Evolutionary conservation across 2,329 filamentous ascomycete genomes (phyloP).

Genomic region (Verticillium isaacii): DNA sequence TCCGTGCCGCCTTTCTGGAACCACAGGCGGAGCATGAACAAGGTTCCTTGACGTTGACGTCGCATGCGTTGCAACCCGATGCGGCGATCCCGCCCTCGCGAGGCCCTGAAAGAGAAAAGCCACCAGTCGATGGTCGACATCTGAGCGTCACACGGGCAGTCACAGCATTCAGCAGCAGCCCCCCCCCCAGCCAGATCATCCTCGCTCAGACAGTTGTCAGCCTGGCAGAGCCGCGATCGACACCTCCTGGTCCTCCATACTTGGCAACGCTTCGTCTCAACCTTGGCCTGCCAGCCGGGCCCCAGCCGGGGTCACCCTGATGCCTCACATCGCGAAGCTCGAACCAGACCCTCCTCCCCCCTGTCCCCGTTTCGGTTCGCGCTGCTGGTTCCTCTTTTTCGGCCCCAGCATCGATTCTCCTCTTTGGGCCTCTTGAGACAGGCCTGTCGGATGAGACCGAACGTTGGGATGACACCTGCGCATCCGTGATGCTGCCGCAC

Average conservation of each 20-base stretch:
- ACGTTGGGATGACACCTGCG: not conserved
- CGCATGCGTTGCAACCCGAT: not conserved
- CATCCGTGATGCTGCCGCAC: not conserved
- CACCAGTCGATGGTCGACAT: too few relatives aligned
- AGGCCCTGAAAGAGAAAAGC: too few relatives aligned
- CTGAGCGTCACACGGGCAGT: too few relatives aligned
- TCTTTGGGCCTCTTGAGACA: not conserved
- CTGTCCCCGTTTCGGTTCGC: not conserved
- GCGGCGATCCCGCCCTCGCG: not conserved
- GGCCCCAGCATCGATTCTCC: not conserved
- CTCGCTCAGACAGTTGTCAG: not conserved
- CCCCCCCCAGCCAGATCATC: too few relatives aligned
- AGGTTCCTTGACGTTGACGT: not conserved
- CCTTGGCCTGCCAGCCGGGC: not conserved
- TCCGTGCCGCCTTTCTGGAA: not conserved
- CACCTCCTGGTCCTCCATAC: not conserved
- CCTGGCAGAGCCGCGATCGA: not conserved
- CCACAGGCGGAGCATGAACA: not conserved
- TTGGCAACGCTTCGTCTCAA: not conserved
- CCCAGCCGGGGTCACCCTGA: not conserved
- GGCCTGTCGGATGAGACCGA: not conserved
- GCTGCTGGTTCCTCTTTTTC: not conserved
- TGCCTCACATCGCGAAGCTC: not conserved
- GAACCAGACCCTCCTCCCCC: not conserved
- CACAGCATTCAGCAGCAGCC: too few relatives aligned